Base-by-base conservation (phyloP, 1,139 yeast genomes). In the Arxiozyma slooffiae region DNA sequence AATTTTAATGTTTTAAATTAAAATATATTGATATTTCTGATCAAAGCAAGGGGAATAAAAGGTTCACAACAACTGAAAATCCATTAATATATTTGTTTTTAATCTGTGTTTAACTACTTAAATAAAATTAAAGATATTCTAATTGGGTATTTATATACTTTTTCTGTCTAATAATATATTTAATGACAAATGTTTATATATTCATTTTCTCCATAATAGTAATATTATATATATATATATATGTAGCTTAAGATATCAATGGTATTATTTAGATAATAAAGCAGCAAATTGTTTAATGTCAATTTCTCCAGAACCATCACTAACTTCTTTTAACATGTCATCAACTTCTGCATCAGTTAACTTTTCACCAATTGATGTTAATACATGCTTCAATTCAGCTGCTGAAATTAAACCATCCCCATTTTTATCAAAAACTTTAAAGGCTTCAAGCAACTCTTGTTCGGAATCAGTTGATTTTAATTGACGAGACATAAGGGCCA, bases 321-420 rank as follows among this genome's bases (percentile, higher is more conserved):
- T 85, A 54, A 97, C 97, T 68, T 92, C 97, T 67, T 85, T 81
- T 67, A 92, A 80, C 97, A 92, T 92, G 71, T 88, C 96, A 63
- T 88, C 95, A 51, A 94, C 97, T 70, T 92, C 98, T 52, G 92
- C 95, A 63, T 92, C 97, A 38, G 95, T 82, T 64, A 92, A 79
- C 70, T 87, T 89, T 71, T 92, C 98, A 61, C 98, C 98, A 67
- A 92, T 89, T 16, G 96, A 86, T 45, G 97, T 92, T 73, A 92
- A 82, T 47, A 92, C 97, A 68, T 92, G 96, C 71, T 95, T 85
- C 68, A 92, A 80, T 73, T 92, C 98, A 55, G 96, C 95, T 54
- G 96, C 95, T 53, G 95, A 85, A 67, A 92, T 92, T 71, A 85
- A 86, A 55, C 98, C 98, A 67, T 92, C 96, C 52, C 96, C 97